Conservation (phyloP, 2,329 filamentous ascomycete genomes). For the Aspergillus fumigatus region DNA sequence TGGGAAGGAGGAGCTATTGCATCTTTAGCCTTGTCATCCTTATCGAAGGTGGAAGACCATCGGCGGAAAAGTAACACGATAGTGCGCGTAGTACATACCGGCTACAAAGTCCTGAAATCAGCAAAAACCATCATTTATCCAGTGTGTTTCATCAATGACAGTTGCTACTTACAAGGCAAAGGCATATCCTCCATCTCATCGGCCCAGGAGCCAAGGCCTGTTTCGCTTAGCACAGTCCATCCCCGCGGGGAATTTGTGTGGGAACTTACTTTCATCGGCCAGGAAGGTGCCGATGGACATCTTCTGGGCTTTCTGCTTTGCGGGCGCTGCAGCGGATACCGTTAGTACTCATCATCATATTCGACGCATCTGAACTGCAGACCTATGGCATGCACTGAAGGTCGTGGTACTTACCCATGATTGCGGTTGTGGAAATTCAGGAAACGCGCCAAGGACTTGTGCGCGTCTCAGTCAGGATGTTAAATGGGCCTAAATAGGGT, state of each 20-base stretch:
- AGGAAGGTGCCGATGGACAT: slow-evolving; percentile 98
- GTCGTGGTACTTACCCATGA: slow-evolving; percentile 49
- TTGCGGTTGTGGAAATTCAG: slow-evolving; percentile 46
- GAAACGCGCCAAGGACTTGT: slow-evolving; percentile 40
- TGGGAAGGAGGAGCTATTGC: slow-evolving; percentile 37
- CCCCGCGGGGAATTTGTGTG: slow-evolving; percentile 7
- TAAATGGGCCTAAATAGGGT: slow-evolving; percentile 16
- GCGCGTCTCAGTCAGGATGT: slow-evolving; percentile 34
- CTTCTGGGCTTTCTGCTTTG: slow-evolving; percentile 92
- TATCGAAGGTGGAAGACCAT: neutral
- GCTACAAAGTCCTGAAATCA: slow-evolving; percentile 19
- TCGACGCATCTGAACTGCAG: slow-evolving; percentile 7
- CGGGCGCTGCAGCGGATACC: slow-evolving; percentile 62
- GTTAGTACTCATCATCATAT: slow-evolving; percentile 41
- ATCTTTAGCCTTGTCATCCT: slow-evolving; percentile 14
- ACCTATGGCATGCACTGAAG: slow-evolving; percentile 1
- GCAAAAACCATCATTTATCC: slow-evolving; percentile 13
- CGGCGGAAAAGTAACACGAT: slow-evolving; percentile 1
- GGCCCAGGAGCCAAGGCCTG: slow-evolving; percentile 87
- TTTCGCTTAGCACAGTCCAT: slow-evolving; percentile 25
- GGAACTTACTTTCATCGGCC: slow-evolving; percentile 74
- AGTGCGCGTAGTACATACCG: slow-evolving; percentile 22
- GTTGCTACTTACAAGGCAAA: slow-evolving; percentile 60
- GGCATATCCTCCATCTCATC: slow-evolving; percentile 93
- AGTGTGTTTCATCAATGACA: neutral